Base-by-base conservation (phyloP, 75 land plant genomes). In the Sequoia sempervirens region DNA sequence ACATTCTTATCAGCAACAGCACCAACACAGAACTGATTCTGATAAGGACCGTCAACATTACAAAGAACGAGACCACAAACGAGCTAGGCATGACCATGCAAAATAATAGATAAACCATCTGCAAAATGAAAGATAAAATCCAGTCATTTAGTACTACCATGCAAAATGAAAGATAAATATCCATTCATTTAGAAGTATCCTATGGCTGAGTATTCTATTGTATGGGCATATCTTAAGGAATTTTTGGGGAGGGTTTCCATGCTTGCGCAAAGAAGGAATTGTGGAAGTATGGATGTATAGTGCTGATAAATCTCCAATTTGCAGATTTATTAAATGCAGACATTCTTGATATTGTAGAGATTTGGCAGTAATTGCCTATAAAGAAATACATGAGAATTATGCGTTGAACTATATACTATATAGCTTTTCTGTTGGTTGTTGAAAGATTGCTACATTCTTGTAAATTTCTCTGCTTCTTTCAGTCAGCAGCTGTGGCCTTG, bases 11-110 rank as follows among this genome's bases (percentile, higher is more conserved):
- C n/a, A 78, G 30, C 80, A 78, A 45, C 80, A 78, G 47, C 80
- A 78, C 46, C 80, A 78, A 78, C 80, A 78, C 30, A 78, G 50
- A 78, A 40, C 46, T 26, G 80, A 78, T 78, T 47, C 80, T 78
- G 80, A 78, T n/a, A 78, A 45, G 80, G 80, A 78, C 28, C 80
- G 47, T 3, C 28, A 78, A 10, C 80, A 78, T 78, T 40, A 78
- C 80, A 78, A 78, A 45, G 80, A 78, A 12, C 80, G 80, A 78
- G 80, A 78, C 45, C 50, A 78, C 28, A 78, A 78, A 78, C 80
- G 80, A 43, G 80, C 5, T 43, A 78, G 50, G 52, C 80, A 78
- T n/a, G 80, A 78, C 28, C 80, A 78, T 78, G 80, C 80, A 78
- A 78, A 78, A 75, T 75, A 38, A 75, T 12, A 12, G 53, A 12